phyloP scores from a whole-genome alignment of 2,329 filamentous ascomycete genomes.

The Hymenoscyphus linearis region DNA sequence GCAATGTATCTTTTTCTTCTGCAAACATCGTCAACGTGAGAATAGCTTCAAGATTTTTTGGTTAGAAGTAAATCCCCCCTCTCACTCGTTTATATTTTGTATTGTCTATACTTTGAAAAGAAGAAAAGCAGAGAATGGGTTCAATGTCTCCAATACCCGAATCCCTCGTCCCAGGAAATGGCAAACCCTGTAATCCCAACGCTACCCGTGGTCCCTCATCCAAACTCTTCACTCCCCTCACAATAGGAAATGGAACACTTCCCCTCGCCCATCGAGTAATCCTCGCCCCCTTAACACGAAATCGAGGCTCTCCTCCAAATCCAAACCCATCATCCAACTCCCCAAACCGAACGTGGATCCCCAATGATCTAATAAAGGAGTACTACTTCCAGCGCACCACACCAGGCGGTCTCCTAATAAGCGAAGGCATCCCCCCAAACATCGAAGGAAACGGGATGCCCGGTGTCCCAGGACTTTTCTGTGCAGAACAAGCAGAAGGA shows the following conservation, averaged over 20 bases:
- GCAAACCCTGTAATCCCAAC: constrained; percentile 39
- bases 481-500: constrained; percentile 43
- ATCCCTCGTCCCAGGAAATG: constrained; percentile 44
- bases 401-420: constrained; percentile 48
- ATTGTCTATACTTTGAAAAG: neutral
- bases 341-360: constrained; percentile 43
- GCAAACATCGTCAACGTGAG: neutral
- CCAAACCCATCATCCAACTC: constrained; percentile 39
- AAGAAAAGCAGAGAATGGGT: constrained; percentile 8
- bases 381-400: constrained; percentile 49
- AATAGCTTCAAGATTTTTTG: neutral
- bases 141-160: constrained; percentile 35
- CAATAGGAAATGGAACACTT: constrained; percentile 36
- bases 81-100: no score
- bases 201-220: constrained; percentile 18
- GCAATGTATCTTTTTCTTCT: neutral
- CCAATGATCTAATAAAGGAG: constrained; percentile 36
- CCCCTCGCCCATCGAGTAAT: constrained; percentile 45
- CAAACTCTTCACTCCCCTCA: constrained; percentile 38
- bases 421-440: constrained; percentile 46
- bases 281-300: constrained; percentile 52
- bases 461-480: constrained; percentile 51
- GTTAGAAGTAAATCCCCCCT: neutral
- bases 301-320: constrained; percentile 41
- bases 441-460: constrained; percentile 42